Evolutionary conservation across 1,284 basidiomycete genomes (phyloP).

Genomic region (Vanrija pseudolonga): DNA sequence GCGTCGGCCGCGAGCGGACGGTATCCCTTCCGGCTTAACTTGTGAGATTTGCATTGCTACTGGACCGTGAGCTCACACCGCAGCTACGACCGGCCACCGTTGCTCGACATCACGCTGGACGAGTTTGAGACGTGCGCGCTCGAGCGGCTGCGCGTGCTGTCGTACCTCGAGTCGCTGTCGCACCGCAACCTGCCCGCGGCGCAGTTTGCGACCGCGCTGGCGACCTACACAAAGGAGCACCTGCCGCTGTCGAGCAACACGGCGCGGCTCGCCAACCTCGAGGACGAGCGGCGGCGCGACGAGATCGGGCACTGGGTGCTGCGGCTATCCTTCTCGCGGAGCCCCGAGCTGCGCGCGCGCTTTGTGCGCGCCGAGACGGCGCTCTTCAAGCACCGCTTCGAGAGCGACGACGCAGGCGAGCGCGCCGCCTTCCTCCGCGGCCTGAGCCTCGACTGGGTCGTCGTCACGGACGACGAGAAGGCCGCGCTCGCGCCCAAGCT

Average conservation of each 20-base stretch:
- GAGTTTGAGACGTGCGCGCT: conserved; percentile 93
- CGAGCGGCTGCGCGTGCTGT: conserved; percentile 75
- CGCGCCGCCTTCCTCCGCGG: conserved; percentile 67
- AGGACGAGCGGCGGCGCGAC: conserved; percentile 74
- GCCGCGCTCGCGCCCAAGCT: conserved; percentile 42
- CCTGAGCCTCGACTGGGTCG: conserved; percentile 74
- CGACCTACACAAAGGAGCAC: conserved; percentile 44
- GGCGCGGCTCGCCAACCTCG: conserved; percentile 54
- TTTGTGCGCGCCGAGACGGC: conserved; percentile 87
- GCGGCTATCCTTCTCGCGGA: conserved; percentile 82
- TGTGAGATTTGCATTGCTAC: conserved; percentile 55
- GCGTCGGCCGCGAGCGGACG: conserved; percentile 18
- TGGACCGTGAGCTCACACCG: conserved; percentile 3
- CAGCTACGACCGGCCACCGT: conserved; percentile 83
- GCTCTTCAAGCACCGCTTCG: conserved; percentile 81
- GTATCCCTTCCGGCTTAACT: conserved; percentile 73
- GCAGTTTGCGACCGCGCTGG: conserved; percentile 33
- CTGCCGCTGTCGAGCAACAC: conserved; percentile 61
- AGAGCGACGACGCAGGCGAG: conserved; percentile 63
- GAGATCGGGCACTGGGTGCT: conserved; percentile 94
- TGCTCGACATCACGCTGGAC: conserved; percentile 88
- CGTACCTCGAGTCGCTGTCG: conserved; percentile 82
- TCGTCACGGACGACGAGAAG: conserved; percentile 51
- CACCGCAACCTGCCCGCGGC: conserved; percentile 47
- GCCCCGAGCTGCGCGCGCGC: conserved; percentile 83